Evolutionary conservation across 2,329 filamentous ascomycete genomes (phyloP), one percentile per base, ranked within the genome.

Genomic region (Diaporthe helianthi): DNA sequence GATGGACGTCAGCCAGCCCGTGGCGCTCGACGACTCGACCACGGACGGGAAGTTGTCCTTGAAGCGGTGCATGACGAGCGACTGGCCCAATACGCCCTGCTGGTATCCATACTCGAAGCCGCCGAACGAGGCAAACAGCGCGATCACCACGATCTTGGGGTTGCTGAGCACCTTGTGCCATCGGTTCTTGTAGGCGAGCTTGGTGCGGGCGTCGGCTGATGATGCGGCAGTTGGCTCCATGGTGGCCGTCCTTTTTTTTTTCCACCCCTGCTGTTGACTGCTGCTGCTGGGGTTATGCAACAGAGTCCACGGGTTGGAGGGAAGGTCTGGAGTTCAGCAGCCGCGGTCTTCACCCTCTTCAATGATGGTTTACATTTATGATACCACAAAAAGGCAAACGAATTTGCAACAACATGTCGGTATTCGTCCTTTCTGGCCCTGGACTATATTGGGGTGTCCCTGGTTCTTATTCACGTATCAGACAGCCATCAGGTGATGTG

Each of bases 51-150:
- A 86, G 71, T 84, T 83, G 44, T 80, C 75, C 12, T 77, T 81
- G 76, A 87, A 87, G 12, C 82, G 79, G 10, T 78, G 78, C 84
- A 87, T 87, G 73, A 85, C 84, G 3, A 87, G 78, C 15, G 84
- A 84, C 72, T 86, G 83, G 38, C 84, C 84, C 3, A 87, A 77
- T 1, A 87, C 84, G 61, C 85, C 85, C 73, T 87, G 85, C 69
- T 87, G 84, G 73, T 85, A 86, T 65, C 84, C 84, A 80, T 85
- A 86, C 69, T 83, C 81, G 55, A 86, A 83, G 26, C 84, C 84
- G 69, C 83, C 83, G 26, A 85, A 81, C 60, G 69, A 71, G 24
- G 69, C 69, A 46, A 71, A 69, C 22, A 71, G 60, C 29, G 69
- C 69, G 26, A 71, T 71, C 38, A 71, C 22, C 31, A 71, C 64